Evolutionary conservation across 257 asterid species (phyloP).

Genomic region (Forsythia viridissima): DNA sequence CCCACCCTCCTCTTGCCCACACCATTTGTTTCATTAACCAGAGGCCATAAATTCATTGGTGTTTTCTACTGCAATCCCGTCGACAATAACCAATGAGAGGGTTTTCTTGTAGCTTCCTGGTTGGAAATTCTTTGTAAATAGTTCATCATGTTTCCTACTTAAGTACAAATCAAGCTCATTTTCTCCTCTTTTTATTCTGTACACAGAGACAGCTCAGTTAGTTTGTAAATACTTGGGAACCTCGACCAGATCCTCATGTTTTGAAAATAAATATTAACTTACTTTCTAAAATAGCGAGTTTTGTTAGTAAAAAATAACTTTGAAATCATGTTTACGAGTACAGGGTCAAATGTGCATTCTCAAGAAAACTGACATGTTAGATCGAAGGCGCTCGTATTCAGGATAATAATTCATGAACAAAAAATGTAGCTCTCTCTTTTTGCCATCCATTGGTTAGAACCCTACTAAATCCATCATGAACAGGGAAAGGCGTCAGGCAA

Average conservation of each 20-base stretch:
- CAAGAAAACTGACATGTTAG: conserved; percentile 45
- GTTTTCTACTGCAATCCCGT: conserved; percentile 78
- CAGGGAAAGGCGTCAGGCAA: not conserved
- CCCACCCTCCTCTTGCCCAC: not conserved
- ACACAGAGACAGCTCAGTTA: too few species aligned
- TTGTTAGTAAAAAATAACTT: not conserved
- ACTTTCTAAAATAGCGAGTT: not conserved
- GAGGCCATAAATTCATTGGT: not conserved
- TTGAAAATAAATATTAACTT: too few species aligned
- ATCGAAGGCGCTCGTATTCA: conserved; percentile 75
- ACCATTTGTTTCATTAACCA: not conserved
- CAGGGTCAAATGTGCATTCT: not conserved
- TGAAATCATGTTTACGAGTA: not conserved
- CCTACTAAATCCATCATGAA: not conserved
- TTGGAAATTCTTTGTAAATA: conserved; percentile 53
- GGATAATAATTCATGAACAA: conserved; percentile 92
- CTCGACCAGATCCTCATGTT: too few species aligned
- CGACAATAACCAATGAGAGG: conserved; percentile 77
- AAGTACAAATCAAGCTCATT: conserved; percentile 66
- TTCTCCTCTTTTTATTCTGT: conserved; percentile 65
- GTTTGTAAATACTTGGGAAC: too few species aligned
- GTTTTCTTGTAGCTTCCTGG: conserved; percentile 72
- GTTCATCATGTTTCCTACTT: conserved; percentile 74
- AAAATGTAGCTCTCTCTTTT: conserved; percentile 51
- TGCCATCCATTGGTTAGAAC: conserved; percentile 34